Base-by-base conservation (phyloP, 2,329 filamentous ascomycete genomes). In the Penicillium sp. region DNA sequence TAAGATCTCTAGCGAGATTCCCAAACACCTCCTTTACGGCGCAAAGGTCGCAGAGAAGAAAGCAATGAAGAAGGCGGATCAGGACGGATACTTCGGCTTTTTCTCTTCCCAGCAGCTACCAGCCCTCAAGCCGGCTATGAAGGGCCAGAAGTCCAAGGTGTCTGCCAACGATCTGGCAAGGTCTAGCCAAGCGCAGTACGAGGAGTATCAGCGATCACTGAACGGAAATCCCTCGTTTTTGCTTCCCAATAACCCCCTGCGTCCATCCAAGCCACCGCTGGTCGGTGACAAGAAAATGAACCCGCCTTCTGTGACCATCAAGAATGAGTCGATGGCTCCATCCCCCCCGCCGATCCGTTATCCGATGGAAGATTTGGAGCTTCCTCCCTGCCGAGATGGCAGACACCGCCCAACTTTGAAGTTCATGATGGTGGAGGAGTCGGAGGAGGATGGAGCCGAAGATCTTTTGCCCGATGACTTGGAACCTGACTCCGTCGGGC, bases 331-430 rank as follows among this genome's bases (percentile, higher is more conserved):
- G 30, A 77, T 77, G 17, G 84, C 84, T 3, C 83, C 87, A 0
- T 84, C 87, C 6, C 87, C 89, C 2, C 89, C 89, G 1, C 84
- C 86, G 1, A 87, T 94, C 55, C 97, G 96, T 68, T 97, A 97
- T 69, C 94, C 94, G 0, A 96, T 96, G 55, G 94, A 99, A 66
- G 94, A 99, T 73, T 75, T 97, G 42, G 89, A 96, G 60, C 80
- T 97, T 20, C 81, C 86, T 18, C 87, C 88, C 2, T 83, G 84
- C 50, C 75, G 76, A 21, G 82, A 87, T 46, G 84, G 80, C 9
- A 71, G 80, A 34, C 81, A 85, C 49, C 85, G 94, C 12, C 94
- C 94, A 2, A 75, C 83, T 1, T 75, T 97, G 40, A 90, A 89
- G 51, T 96, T 89, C 67, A 78, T 95, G 61, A 90, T 88, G 54